Evolutionary conservation across 192 early-diverging fungal genomes (phyloP).

Genomic region (Podila epigama): DNA sequence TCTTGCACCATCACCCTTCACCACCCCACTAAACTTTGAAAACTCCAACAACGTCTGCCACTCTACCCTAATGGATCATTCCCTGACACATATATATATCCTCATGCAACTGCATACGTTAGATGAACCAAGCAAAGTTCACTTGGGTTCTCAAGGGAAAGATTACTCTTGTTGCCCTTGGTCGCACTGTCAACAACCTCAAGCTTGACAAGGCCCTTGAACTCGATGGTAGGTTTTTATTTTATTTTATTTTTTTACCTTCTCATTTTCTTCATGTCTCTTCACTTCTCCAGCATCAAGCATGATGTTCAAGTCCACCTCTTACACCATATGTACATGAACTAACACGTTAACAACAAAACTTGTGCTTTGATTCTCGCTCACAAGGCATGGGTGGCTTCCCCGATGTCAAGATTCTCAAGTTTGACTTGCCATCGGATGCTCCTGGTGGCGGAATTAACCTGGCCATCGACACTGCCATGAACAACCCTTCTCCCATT

Average conservation of each 20-base stretch:
- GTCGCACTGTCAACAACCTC: conserved; percentile 31
- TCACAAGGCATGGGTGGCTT: conserved; percentile 51
- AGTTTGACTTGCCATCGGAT: conserved; percentile 50
- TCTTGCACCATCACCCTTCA: too few relatives aligned
- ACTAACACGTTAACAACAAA: neutral
- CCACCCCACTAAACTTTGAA: too few relatives aligned
- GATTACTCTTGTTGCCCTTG: conserved; percentile 47
- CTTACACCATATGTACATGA: neutral
- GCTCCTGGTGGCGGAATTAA: conserved; percentile 67
- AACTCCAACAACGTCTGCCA: too few relatives aligned
- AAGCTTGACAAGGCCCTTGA: conserved; percentile 36
- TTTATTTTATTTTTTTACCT: neutral
- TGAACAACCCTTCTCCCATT: conserved; percentile 65
- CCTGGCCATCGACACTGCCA: conserved; percentile 66
- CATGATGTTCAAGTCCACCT: neutral
- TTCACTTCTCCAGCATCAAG: too few relatives aligned
- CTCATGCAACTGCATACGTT: neutral
- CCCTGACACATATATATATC: neutral
- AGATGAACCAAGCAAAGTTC: conserved; percentile 23
- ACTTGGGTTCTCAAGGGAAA: conserved; percentile 44
- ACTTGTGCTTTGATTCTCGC: neutral
- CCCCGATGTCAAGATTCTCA: conserved; percentile 43
- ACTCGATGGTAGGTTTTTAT: conserved; percentile 36
- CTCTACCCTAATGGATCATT: too few relatives aligned
- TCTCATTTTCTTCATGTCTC: neutral